Evolutionary conservation across 441 rosid species (phyloP).

Genomic region (Omphalea diandra): DNA sequence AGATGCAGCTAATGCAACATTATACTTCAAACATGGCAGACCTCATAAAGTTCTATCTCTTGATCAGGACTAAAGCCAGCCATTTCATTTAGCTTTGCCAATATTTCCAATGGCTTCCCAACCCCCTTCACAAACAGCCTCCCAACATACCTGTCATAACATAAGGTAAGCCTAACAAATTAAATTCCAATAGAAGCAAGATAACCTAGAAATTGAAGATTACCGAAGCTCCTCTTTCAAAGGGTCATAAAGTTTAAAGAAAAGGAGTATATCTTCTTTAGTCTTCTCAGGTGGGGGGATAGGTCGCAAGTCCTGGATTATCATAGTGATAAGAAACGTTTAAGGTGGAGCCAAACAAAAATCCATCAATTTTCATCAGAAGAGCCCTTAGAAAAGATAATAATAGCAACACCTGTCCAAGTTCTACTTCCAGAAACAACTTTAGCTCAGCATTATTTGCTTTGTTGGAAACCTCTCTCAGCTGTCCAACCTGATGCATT

Average conservation of each 20-base stretch:
- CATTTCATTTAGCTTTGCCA: constrained; percentile 77
- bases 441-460: constrained; percentile 78
- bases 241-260: constrained; percentile 89
- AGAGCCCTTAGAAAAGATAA: background rate
- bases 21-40: constrained; percentile 20
- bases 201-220: background rate
- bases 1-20: background rate
- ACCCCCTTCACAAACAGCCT: constrained; percentile 79
- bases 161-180: constrained; percentile 18
- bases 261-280: constrained; percentile 79
- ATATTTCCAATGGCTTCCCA: constrained; percentile 73
- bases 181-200: constrained; percentile 1
- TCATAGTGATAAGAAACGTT: background rate
- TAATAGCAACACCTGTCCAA: constrained; percentile 56
- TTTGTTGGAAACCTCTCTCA: constrained; percentile 86
- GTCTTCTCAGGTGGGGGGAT: constrained; percentile 50
- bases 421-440: constrained; percentile 85
- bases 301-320: constrained; percentile 67
- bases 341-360: background rate
- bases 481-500: constrained; percentile 71
- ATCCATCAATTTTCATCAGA: background rate
- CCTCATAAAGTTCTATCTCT: constrained; percentile 92
- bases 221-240: constrained; percentile 79
- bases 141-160: constrained; percentile 69
- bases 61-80: constrained; percentile 85